Percentiles rank a stretch among this genome's conserved stretches.
Evolutionary conservation across 345 rosid genomes (phyloP).

Genomic region (Excoecaria cochinchinensis): DNA sequence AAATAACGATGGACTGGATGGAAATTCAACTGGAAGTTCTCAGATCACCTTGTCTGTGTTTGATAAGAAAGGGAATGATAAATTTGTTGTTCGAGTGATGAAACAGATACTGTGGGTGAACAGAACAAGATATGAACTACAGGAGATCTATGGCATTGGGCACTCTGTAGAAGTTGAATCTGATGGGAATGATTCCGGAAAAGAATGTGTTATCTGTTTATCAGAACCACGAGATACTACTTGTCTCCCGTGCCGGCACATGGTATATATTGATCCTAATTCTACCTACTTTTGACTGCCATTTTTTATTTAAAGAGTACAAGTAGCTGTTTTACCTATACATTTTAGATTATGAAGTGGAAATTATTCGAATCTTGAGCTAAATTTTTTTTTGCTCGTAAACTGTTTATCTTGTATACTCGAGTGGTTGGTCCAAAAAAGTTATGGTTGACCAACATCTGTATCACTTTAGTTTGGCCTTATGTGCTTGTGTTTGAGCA

Average conservation of each 20-base stretch:
- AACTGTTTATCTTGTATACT: not conserved
- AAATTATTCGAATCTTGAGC: not conserved
- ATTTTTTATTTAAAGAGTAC: not conserved
- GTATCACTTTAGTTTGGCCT: not conserved
- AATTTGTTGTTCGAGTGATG: conserved; percentile 54
- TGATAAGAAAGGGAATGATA: conserved; percentile 71
- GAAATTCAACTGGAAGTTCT: conserved; percentile 45
- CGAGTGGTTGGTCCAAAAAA: too few relatives aligned
- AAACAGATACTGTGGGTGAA: conserved; percentile 89
- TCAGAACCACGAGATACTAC: conserved; percentile 92
- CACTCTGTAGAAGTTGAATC: conserved; percentile 66
- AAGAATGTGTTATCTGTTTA: conserved; percentile 93
- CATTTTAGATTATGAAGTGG: not conserved
- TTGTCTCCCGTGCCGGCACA: conserved; percentile 95
- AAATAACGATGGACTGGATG: conserved; percentile 19
- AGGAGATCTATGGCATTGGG: conserved; percentile 94
- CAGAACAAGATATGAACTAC: conserved; percentile 74
- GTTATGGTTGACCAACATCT: not conserved
- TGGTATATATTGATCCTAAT: conserved; percentile 47
- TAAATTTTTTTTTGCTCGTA: not conserved
- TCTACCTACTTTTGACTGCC: not conserved
- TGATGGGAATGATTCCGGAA: conserved; percentile 74
- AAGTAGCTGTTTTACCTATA: not conserved
- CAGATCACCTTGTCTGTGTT: conserved; percentile 73
- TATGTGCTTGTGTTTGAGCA: not conserved